phyloP scores from a whole-genome alignment of 2,329 filamentous ascomycete species.

The Moelleriella libera region DNA sequence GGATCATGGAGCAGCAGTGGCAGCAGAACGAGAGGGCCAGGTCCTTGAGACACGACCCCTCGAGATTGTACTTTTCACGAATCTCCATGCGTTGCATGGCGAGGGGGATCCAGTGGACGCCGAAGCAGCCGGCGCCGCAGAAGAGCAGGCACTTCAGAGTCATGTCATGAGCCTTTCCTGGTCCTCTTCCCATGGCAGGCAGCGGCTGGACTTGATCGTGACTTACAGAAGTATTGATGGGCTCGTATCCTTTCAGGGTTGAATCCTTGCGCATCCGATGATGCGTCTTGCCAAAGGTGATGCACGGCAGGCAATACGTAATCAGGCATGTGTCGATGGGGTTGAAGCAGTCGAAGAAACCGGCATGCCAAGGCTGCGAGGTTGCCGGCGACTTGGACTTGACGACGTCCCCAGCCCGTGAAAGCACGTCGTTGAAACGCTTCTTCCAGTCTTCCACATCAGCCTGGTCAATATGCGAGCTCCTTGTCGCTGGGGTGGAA shows the following conservation, averaged over 20 bases:
- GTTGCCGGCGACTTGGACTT: slow-evolving; percentile 24
- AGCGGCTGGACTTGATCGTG: neutral
- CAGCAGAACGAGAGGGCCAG: slow-evolving; percentile 29
- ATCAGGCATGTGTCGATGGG: slow-evolving; percentile 30
- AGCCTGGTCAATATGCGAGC: slow-evolving; percentile 23
- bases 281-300: slow-evolving; percentile 33
- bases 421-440: slow-evolving; percentile 27
- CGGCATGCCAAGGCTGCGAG: slow-evolving; percentile 22
- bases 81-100: slow-evolving; percentile 30
- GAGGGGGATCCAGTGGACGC: slow-evolving; percentile 26
- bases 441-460: slow-evolving; percentile 30
- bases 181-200: too few relatives aligned
- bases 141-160: slow-evolving; percentile 25
- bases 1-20: slow-evolving; percentile 27
- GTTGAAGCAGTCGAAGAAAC: slow-evolving; percentile 29
- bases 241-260: slow-evolving; percentile 27
- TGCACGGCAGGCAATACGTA: slow-evolving; percentile 29
- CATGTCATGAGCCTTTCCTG: too few relatives aligned
- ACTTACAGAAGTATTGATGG: slow-evolving; percentile 31
- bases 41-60: slow-evolving; percentile 28
- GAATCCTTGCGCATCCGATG: slow-evolving; percentile 27
- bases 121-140: slow-evolving; percentile 24
- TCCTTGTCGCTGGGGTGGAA: slow-evolving; percentile 7
- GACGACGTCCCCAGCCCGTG: slow-evolving; percentile 25
- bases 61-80: slow-evolving; percentile 28